Conservation (phyloP, 2,329 filamentous ascomycete species). For the Sclerotinia trifoliorum region DNA sequence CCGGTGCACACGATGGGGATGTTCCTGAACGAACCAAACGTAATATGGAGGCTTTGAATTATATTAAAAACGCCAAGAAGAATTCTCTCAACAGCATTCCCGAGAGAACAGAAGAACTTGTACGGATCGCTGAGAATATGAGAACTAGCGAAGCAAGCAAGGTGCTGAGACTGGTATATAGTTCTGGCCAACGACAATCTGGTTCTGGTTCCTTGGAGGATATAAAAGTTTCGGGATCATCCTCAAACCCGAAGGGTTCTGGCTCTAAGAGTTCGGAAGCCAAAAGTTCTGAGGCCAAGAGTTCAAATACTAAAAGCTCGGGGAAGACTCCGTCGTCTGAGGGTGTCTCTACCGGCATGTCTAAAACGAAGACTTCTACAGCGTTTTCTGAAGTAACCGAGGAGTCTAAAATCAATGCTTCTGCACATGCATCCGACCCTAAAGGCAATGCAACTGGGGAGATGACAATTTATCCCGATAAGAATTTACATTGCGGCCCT, state of each 20-base stretch:
- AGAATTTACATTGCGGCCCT: not conserved
- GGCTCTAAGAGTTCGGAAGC: not conserved
- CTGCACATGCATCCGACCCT: not conserved
- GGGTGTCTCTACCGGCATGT: constrained; percentile 22
- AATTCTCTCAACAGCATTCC: not conserved
- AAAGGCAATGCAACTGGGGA: not conserved
- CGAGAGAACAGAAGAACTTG: constrained; percentile 23
- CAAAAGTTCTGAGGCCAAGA: not conserved
- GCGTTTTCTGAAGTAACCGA: not conserved
- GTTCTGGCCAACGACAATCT: constrained; percentile 4
- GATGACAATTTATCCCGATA: not conserved
- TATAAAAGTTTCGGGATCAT: constrained; percentile 10
- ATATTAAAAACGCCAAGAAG: not conserved
- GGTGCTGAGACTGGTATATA: constrained; percentile 21
- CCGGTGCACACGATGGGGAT: constrained; percentile 28
- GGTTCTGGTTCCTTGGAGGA: not conserved
- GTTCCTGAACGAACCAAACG: not conserved
- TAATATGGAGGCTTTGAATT: constrained; percentile 7
- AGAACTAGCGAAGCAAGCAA: constrained; percentile 27
- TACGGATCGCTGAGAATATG: constrained; percentile 24
- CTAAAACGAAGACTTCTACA: not conserved
- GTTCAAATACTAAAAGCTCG: constrained; percentile 11
- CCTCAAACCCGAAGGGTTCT: not conserved
- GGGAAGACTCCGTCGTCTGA: constrained; percentile 29
- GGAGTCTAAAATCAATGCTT: not conserved